These are phyloP conservation scores for Parmales sp. DNA, from an alignment of 108 stramenopile species.

Conservation along the genomic window DNA sequence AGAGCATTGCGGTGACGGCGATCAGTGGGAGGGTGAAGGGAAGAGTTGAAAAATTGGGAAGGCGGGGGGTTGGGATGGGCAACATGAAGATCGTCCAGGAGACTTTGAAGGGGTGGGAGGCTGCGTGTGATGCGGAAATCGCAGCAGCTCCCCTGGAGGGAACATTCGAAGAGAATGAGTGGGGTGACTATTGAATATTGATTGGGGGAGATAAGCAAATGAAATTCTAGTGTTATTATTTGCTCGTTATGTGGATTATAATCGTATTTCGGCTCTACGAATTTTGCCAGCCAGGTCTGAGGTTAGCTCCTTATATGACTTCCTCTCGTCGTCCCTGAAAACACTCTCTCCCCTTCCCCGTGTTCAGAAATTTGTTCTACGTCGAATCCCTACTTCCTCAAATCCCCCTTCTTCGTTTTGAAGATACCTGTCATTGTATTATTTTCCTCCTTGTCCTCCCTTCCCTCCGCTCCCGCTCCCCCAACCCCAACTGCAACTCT, in stretches of 20 bases:
- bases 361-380: not conserved
- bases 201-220: no score
- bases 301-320: not conserved
- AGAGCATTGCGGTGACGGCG: no score
- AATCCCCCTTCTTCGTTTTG: not conserved
- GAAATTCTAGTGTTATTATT: no score
- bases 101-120: no score
- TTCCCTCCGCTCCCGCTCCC: not conserved
- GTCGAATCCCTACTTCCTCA: not conserved
- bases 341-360: not conserved
- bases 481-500: not conserved
- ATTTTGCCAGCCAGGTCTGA: not conserved
- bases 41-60: no score
- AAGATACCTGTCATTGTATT: slow-evolving; percentile 3
- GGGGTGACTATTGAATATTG: no score
- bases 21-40: no score
- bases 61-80: no score
- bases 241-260: not conserved
- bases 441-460: not conserved
- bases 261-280: not conserved
- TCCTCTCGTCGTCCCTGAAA: not conserved
- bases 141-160: no score
- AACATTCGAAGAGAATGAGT: no score
- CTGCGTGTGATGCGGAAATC: no score
- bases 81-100: no score